Conservation (phyloP, 768 basidiomycete genomes). For the Lentinus tigrinus region DNA sequence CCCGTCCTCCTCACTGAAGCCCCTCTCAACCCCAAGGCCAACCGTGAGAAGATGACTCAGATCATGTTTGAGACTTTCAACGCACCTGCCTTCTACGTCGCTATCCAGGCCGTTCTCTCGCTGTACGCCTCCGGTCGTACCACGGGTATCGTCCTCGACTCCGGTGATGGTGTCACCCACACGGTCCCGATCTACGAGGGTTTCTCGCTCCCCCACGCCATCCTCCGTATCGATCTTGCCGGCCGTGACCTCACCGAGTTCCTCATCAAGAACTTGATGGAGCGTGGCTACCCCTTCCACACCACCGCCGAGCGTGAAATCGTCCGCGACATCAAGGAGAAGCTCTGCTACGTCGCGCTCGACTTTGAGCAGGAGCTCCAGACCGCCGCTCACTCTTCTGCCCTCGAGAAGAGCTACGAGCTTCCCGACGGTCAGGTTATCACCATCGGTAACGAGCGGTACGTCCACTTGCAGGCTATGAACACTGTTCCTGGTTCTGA, state of each 20-base stretch:
- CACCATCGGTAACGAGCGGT: slow-evolving; percentile 87
- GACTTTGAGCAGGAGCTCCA: slow-evolving; percentile 75
- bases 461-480: slow-evolving; percentile 8
- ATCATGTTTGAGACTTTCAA: slow-evolving; percentile 98
- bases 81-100: slow-evolving; percentile 88
- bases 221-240: slow-evolving; percentile 64
- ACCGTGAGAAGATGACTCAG: slow-evolving; percentile 93
- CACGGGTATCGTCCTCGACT: slow-evolving; percentile 74
- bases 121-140: slow-evolving; percentile 71
- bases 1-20: slow-evolving; percentile 91
- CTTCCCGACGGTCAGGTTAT: slow-evolving; percentile 68
- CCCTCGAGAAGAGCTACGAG: slow-evolving; percentile 72
- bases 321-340: slow-evolving; percentile 77
- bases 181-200: slow-evolving; percentile 74
- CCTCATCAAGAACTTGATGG: slow-evolving; percentile 53
- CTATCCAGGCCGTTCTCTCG: slow-evolving; percentile 88
- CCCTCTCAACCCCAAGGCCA: slow-evolving; percentile 89
- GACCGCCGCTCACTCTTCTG: slow-evolving; percentile 63
- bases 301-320: slow-evolving; percentile 62
- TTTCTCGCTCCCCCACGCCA: slow-evolving; percentile 69
- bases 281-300: slow-evolving; percentile 64
- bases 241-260: slow-evolving; percentile 66
- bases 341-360: slow-evolving; percentile 73
- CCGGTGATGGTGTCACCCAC: slow-evolving; percentile 73
- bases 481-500: slow-evolving; percentile 26